Conservation (phyloP, 2,329 filamentous ascomycete species). For the Fusarium pseudonygamai region DNA sequence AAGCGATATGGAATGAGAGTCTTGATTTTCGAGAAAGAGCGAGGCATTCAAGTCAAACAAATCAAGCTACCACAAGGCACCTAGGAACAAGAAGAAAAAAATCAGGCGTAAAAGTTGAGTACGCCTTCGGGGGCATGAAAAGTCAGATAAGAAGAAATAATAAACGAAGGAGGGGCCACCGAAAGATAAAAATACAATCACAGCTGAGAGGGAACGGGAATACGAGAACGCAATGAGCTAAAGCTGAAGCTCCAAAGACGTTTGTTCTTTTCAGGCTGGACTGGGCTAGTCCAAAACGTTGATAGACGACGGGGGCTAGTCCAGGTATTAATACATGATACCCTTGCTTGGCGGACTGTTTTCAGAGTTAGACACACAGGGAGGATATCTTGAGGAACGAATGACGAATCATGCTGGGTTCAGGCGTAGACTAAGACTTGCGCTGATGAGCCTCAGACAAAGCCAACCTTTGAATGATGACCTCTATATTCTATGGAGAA, state of each 20-base stretch:
- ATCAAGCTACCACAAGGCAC: not conserved
- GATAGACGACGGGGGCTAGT: conserved; percentile 17
- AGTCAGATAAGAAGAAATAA: not conserved
- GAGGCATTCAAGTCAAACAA: not conserved
- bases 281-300: conserved; percentile 26
- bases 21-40: not conserved
- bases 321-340: conserved; percentile 20
- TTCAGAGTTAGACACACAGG: conserved; percentile 13
- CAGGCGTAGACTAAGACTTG: conserved; percentile 12
- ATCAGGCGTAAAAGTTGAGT: not conserved
- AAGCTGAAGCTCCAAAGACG: conserved; percentile 27
- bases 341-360: conserved; percentile 5
- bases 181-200: conserved; percentile 1
- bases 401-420: conserved; percentile 15
- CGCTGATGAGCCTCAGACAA: conserved; percentile 29
- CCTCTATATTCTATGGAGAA: not conserved
- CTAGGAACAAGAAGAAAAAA: not conserved
- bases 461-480: conserved; percentile 18
- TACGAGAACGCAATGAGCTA: conserved; percentile 36
- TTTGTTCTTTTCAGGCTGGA: conserved; percentile 24
- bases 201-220: conserved; percentile 8
- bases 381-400: conserved; percentile 21
- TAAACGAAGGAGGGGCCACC: not conserved
- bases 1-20: conserved; percentile 8
- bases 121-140: conserved; percentile 2